These are phyloP conservation scores for Sporothrix protearum DNA, from an alignment of 2,329 filamentous ascomycete species.

Conservation along the genomic window DNA sequence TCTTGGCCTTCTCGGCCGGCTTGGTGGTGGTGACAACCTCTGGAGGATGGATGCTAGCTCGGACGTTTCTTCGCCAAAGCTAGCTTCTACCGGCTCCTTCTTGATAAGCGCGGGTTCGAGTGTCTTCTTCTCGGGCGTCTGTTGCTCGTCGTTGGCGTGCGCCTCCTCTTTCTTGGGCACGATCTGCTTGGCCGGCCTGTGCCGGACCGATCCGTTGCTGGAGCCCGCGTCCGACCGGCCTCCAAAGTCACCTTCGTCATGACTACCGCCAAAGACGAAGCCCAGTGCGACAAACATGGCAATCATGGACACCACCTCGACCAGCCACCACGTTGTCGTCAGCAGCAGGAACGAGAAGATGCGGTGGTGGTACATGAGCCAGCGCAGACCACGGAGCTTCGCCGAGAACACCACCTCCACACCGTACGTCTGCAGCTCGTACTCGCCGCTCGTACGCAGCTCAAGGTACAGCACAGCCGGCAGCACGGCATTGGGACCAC, in stretches of 20 bases:
- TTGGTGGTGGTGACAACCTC: neutral
- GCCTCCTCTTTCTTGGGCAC: neutral
- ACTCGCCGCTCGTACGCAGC: slow-evolving; percentile 51
- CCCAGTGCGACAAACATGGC: slow-evolving; percentile 60
- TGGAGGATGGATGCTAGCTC: neutral
- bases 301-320: slow-evolving; percentile 65
- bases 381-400: slow-evolving; percentile 70
- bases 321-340: slow-evolving; percentile 69
- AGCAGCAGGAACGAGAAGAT: slow-evolving; percentile 66
- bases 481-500: slow-evolving; percentile 35
- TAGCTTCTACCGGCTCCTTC: neutral
- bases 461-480: slow-evolving; percentile 56
- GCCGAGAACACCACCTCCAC: slow-evolving; percentile 68
- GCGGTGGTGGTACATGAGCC: slow-evolving; percentile 83
- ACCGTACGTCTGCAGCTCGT: slow-evolving; percentile 72
- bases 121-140: neutral
- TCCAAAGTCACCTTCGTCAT: neutral
- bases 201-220: neutral
- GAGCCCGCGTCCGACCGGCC: neutral
- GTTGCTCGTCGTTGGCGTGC: neutral
- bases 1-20: neutral
- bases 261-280: slow-evolving; percentile 28
- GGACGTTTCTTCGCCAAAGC: neutral
- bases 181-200: neutral
- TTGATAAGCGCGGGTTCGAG: neutral